These are phyloP conservation scores for Tolypocladium ovalisporum DNA, from an alignment of 2,329 filamentous ascomycete species.

Conservation along the genomic window DNA sequence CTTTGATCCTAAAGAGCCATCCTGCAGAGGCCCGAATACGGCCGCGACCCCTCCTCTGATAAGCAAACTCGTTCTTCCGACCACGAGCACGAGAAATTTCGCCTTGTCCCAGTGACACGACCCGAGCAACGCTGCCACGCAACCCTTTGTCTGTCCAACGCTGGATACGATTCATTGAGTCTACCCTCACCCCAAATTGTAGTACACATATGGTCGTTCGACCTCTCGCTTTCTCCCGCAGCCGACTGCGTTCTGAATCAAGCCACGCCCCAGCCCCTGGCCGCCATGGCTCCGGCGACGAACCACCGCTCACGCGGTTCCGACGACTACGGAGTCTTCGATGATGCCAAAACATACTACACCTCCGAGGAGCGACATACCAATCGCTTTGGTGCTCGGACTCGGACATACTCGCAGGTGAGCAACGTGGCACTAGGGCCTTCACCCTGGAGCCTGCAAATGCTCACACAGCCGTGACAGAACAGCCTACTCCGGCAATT, in stretches of 20 bases:
- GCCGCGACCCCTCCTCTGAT: not conserved
- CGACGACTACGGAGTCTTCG: slow-evolving; percentile 39
- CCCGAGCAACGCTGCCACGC: not conserved
- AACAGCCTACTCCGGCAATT: slow-evolving; percentile 43
- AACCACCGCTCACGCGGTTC: slow-evolving; percentile 23
- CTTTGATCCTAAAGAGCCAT: too few relatives aligned
- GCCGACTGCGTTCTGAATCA: not conserved
- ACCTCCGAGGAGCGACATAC: slow-evolving; percentile 42
- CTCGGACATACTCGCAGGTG: slow-evolving; percentile 47
- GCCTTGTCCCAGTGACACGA: not conserved
- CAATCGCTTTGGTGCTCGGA: slow-evolving; percentile 37
- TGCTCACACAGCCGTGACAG: slow-evolving; percentile 27
- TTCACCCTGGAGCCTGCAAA: not conserved
- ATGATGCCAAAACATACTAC: slow-evolving; percentile 50
- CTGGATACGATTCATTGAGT: not conserved
- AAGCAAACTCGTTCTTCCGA: not conserved
- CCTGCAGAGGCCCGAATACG: not conserved
- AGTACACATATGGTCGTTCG: not conserved
- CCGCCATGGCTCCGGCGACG: slow-evolving; percentile 15
- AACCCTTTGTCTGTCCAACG: not conserved
- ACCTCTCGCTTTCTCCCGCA: not conserved
- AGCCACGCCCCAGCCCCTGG: not conserved
- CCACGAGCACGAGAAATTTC: not conserved
- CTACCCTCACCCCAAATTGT: not conserved
- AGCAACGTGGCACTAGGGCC: slow-evolving; percentile 1